phyloP scores from a whole-genome alignment of 2,329 filamentous ascomycete genomes.

The Fusarium chlamydosporum region DNA sequence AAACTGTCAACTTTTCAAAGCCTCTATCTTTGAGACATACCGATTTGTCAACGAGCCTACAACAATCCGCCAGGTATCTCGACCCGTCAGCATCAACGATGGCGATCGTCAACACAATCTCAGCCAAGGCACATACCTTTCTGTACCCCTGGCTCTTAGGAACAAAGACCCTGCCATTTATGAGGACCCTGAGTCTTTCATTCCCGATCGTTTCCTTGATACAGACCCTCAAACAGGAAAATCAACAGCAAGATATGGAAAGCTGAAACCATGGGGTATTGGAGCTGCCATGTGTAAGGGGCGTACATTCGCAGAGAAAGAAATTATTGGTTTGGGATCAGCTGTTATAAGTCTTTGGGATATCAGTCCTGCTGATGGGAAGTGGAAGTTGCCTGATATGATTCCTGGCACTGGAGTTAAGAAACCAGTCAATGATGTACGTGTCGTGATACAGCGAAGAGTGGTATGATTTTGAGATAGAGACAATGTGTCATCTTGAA shows the following conservation, averaged over 20 bases:
- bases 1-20: slow-evolving; percentile 43
- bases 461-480: not conserved
- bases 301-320: slow-evolving; percentile 48
- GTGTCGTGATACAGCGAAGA: slow-evolving; percentile 39
- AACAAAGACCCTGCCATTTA: slow-evolving; percentile 40
- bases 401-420: slow-evolving; percentile 36
- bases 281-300: slow-evolving; percentile 47
- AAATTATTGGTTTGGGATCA: slow-evolving; percentile 37
- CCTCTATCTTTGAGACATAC: slow-evolving; percentile 45
- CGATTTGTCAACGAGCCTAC: slow-evolving; percentile 40
- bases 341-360: slow-evolving; percentile 41
- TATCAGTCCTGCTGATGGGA: slow-evolving; percentile 18
- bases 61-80: slow-evolving; percentile 39
- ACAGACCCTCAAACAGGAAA: slow-evolving; percentile 26
- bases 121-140: slow-evolving; percentile 40
- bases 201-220: slow-evolving; percentile 44
- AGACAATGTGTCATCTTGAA: too few species aligned
- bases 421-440: slow-evolving; percentile 33
- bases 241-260: slow-evolving; percentile 37
- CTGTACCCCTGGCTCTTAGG: slow-evolving; percentile 30
- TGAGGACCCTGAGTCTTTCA: slow-evolving; percentile 34
- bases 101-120: slow-evolving; percentile 33
- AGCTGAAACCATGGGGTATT: slow-evolving; percentile 44
- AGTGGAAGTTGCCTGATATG: slow-evolving; percentile 33
- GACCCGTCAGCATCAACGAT: slow-evolving; percentile 30